Percentiles rank a stretch among this genome's conserved stretches.
These are phyloP conservation scores for Castanopsis chinensis DNA, from an alignment of 306 rosid genomes.

Conservation along the genomic window DNA sequence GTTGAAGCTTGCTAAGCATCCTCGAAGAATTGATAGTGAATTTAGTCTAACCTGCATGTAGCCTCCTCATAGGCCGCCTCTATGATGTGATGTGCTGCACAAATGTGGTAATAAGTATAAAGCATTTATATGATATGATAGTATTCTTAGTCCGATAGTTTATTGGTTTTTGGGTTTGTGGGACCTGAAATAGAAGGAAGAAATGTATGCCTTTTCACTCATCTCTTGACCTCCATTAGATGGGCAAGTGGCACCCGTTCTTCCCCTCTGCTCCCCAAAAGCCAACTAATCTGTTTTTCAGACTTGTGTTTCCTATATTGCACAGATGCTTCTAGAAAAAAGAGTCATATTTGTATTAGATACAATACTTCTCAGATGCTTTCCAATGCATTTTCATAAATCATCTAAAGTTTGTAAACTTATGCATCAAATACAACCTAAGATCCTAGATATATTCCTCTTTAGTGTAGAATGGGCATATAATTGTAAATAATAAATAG, in stretches of 20 bases:
- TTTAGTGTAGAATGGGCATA: background rate
- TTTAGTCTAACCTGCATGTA: background rate
- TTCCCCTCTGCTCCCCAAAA: background rate
- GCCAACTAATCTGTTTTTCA: background rate
- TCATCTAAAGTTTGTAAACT: background rate
- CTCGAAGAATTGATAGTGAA: background rate
- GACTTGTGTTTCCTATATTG: background rate
- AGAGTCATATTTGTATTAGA: background rate
- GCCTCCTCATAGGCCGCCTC: background rate
- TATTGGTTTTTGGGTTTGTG: background rate
- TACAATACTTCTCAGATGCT: background rate
- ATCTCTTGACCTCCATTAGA: background rate
- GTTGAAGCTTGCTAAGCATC: background rate
- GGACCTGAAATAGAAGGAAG: background rate
- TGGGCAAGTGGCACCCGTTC: background rate
- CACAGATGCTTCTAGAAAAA: background rate
- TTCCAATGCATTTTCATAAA: background rate
- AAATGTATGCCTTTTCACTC: background rate
- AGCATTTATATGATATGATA: background rate
- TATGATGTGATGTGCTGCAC: too few relatives aligned
- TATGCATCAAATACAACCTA: background rate
- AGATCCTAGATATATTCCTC: background rate
- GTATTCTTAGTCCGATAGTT: background rate
- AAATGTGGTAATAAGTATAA: too few relatives aligned
- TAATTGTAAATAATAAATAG: background rate